Evolutionary conservation across 2,329 filamentous ascomycete genomes (phyloP).

Genomic region (Aureobasidium mangrovei): DNA sequence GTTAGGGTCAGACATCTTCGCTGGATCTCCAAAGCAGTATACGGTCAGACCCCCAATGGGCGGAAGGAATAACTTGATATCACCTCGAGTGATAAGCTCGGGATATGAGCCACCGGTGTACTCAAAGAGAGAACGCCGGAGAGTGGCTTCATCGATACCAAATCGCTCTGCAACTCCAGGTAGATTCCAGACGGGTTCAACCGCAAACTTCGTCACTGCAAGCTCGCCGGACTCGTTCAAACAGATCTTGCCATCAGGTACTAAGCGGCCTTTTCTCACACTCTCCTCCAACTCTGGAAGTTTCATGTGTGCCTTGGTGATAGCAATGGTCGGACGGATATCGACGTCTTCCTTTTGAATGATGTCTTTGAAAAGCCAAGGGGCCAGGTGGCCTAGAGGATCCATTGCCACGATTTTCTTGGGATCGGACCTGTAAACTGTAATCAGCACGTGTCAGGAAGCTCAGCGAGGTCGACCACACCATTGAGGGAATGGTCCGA

Average conservation of each 20-base stretch:
- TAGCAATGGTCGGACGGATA: conserved; percentile 80
- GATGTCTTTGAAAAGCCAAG: conserved; percentile 71
- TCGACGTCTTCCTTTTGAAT: conserved; percentile 75
- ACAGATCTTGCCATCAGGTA: conserved; percentile 80
- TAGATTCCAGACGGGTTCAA: conserved; percentile 68
- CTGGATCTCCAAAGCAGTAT: conserved; percentile 92
- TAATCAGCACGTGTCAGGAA: too few relatives aligned
- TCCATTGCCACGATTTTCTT: conserved; percentile 99
- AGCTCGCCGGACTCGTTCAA: conserved; percentile 79
- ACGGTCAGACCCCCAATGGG: conserved; percentile 94
- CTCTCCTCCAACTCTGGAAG: conserved; percentile 90
- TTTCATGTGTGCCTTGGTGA: conserved; percentile 92
- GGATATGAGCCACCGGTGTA: conserved; percentile 94
- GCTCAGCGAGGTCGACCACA: background rate
- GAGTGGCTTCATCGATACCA: conserved; percentile 82
- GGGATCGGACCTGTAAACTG: conserved; percentile 46
- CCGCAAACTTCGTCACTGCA: conserved; percentile 90
- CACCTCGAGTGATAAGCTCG: conserved; percentile 86
- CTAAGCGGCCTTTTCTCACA: conserved; percentile 66
- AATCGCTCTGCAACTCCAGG: conserved; percentile 74
- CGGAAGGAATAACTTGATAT: conserved; percentile 92
- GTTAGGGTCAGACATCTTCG: conserved; percentile 83
- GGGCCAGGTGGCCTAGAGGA: conserved; percentile 78
- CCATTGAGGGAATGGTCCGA: conserved; percentile 88
- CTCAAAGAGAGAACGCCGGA: conserved; percentile 84